Evolutionary conservation across 208 protist genomes (phyloP).

Genomic region (Trichomonas vaginalis): DNA sequence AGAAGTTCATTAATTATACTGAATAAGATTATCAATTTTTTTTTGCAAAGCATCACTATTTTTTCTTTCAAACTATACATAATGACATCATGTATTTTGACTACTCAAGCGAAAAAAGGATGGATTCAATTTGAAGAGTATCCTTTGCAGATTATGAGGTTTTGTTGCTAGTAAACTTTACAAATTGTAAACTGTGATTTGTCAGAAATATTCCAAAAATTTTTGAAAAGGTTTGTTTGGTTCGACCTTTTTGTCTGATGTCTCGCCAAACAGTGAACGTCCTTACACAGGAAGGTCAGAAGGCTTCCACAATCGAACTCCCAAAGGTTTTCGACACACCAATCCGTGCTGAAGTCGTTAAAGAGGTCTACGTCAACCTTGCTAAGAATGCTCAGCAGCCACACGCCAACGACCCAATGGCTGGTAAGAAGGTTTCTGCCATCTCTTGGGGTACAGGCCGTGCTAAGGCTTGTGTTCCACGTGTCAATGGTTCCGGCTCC

Average conservation of each 20-base stretch:
- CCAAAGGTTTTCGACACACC: slow-evolving; percentile 14
- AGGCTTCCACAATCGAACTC: not conserved
- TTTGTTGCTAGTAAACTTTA: no score
- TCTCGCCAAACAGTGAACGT: not conserved
- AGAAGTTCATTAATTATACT: no score
- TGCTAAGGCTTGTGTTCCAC: slow-evolving; percentile 96
- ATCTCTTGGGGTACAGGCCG: slow-evolving; percentile 98
- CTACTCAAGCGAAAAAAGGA: no score
- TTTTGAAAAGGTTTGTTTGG: no score
- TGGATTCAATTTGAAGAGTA: no score
- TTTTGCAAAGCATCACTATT: no score
- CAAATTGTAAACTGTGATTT: no score
- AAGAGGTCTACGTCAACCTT: not conserved
- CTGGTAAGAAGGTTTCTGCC: slow-evolving; percentile 84
- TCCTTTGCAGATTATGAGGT: no score
- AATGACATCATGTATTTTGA: no score
- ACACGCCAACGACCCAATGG: slow-evolving; percentile 34
- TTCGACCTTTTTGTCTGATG: not conserved
- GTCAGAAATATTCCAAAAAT: no score
- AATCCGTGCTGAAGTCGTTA: not conserved
- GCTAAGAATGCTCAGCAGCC: not conserved
- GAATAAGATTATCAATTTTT: no score
- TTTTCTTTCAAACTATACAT: no score
- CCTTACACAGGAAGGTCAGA: not conserved
- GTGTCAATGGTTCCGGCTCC: slow-evolving; percentile 88